Evolutionary conservation across 148 eudicot genomes (phyloP), one percentile per base, ranked within the genome.

Genomic region (Chenopodium berlandieri): DNA sequence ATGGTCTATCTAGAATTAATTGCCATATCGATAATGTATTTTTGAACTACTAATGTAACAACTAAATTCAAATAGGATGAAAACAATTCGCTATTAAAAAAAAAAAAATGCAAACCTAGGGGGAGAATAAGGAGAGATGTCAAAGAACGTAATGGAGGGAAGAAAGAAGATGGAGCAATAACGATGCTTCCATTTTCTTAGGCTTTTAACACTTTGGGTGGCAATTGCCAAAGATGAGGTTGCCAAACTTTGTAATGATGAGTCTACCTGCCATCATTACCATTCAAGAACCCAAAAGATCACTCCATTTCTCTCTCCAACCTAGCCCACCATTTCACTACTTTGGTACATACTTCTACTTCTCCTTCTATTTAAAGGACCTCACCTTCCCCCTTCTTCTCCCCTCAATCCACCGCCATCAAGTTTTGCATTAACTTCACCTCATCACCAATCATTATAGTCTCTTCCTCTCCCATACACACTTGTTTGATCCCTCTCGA

Each of bases 191-290:
- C 89, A 84, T 76, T 31, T 76, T 82, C 82, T 47, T 65, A 82
- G 86, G 86, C 84, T 85, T 88, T 81, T 79, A 75, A 69, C 75
- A 68, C 54, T 75, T 85, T 81, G 79, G 83, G 64, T 80, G 44
- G 44, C 44, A 40, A 40, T 40, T 40, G 76, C 62, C 75, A 77
- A 52, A 80, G 75, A 86, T 82, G 85, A 86, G 85, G 74, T 84
- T 86, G 79, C 89, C 82, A 80, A 85, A 78, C 83, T 73, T 76
- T 84, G 89, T 86, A 89, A 90, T 90, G 79, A 90, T 90, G 93
- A 89, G 83, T 79, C 84, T 82, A 68, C 84, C 72, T 65, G 74
- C 75, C 90, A 91, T 91, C 88, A 91, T 91, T 89, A 88, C 83
- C 86, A 78, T 58, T 56, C 75, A 82, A 86, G 91, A 89, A 89